Percentiles rank a stretch among this genome's conserved stretches.
Evolutionary conservation across 257 asterid species (phyloP).

Genomic region (Haberlea rhodopensis): DNA sequence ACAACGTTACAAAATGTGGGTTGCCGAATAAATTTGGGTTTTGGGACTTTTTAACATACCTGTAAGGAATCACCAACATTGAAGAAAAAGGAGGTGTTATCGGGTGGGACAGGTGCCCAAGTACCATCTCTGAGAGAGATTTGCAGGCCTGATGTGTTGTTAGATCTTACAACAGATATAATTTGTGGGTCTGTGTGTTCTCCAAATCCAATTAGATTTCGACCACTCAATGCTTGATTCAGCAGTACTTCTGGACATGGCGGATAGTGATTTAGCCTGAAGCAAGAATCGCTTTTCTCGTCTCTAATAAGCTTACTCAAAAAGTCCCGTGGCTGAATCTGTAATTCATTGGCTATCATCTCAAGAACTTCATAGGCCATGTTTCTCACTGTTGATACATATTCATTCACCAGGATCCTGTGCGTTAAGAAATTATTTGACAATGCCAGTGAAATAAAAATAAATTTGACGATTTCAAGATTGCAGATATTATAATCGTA

Average conservation of each 20-base stretch:
- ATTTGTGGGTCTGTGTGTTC: slow-evolving; percentile 58
- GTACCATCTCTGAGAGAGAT: slow-evolving; percentile 37
- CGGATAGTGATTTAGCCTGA: slow-evolving; percentile 59
- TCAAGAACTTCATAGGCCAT: slow-evolving; percentile 45
- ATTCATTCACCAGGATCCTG: slow-evolving; percentile 42
- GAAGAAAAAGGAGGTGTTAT: slow-evolving; percentile 48
- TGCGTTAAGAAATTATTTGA: too few species aligned
- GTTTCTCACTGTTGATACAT: slow-evolving; percentile 28
- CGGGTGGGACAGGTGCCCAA: slow-evolving; percentile 49
- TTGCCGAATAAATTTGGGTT: too few species aligned
- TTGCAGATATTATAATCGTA: too few species aligned
- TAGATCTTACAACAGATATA: slow-evolving; percentile 40
- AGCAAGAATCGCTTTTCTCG: slow-evolving; percentile 38
- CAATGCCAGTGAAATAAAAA: too few species aligned
- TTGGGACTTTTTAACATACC: too few species aligned
- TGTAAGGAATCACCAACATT: slow-evolving; percentile 51
- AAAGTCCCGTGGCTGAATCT: slow-evolving; percentile 2
- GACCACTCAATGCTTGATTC: slow-evolving; percentile 35
- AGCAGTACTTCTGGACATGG: slow-evolving; percentile 33
- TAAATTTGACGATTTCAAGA: too few species aligned
- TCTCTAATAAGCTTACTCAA: slow-evolving; percentile 39
- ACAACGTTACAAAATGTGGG: too few species aligned
- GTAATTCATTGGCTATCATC: slow-evolving; percentile 45
- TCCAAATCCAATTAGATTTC: slow-evolving; percentile 47
- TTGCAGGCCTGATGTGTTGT: slow-evolving; percentile 40